Conservation (phyloP, 176 grass and related monocot genomes). For the Ensete glaucum region DNA sequence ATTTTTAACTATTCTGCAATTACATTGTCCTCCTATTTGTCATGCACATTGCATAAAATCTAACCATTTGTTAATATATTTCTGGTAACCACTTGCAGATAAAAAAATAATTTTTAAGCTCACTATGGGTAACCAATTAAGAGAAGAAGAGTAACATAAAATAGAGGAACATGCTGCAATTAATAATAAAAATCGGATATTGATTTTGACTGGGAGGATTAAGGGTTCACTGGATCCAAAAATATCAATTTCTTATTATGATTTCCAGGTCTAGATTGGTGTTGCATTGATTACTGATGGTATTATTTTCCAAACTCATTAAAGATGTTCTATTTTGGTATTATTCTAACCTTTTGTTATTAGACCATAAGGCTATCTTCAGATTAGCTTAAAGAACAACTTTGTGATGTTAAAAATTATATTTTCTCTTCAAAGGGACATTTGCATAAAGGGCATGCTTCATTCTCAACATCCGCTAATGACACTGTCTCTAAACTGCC, state of each 20-base stretch:
- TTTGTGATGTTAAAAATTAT: background rate
- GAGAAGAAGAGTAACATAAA: background rate
- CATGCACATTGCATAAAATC: background rate
- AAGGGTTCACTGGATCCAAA: background rate
- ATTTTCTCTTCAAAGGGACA: conserved; percentile 16
- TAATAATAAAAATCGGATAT: background rate
- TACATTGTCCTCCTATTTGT: background rate
- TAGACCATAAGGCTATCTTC: background rate
- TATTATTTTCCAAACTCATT: background rate
- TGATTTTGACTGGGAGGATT: background rate
- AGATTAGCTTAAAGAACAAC: background rate
- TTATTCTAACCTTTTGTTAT: background rate
- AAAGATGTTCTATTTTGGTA: background rate
- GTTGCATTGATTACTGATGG: background rate
- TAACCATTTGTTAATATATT: background rate
- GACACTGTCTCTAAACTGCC: conserved; percentile 30
- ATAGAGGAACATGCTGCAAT: background rate
- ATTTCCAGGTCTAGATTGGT: background rate
- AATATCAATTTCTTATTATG: background rate
- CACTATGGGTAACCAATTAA: background rate
- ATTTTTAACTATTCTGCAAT: too few relatives aligned
- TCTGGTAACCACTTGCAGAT: background rate
- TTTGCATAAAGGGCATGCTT: conserved; percentile 51
- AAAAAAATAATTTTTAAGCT: background rate
- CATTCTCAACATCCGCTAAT: conserved; percentile 71